Evolutionary conservation across 2,329 filamentous ascomycete genomes (phyloP).

Genomic region (Phialocephala sp.): DNA sequence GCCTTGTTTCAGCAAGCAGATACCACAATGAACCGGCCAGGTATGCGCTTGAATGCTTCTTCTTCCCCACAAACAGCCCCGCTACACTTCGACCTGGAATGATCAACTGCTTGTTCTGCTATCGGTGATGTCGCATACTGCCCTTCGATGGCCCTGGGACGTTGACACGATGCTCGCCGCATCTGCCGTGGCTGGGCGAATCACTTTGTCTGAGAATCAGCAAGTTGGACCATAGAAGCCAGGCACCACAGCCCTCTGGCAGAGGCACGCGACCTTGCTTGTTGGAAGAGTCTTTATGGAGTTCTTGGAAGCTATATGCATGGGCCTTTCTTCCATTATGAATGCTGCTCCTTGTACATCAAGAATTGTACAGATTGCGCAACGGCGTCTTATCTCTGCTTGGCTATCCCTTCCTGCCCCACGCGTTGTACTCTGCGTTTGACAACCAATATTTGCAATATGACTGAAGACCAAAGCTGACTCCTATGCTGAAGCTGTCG

Average conservation of each 20-base stretch:
- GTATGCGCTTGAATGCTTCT: conserved; percentile 38
- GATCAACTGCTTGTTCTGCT: conserved; percentile 5
- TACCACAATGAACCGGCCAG: conserved; percentile 43
- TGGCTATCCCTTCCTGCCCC: background rate
- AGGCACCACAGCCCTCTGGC: conserved; percentile 6
- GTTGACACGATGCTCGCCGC: background rate
- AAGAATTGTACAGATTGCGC: background rate
- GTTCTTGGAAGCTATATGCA: background rate
- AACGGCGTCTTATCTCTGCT: conserved; percentile 2
- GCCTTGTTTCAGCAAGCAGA: background rate
- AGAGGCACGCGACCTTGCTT: conserved; percentile 10
- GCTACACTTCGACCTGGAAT: conserved; percentile 21
- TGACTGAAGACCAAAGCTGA: conserved; percentile 27
- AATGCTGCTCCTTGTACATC: background rate
- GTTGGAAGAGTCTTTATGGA: conserved; percentile 6
- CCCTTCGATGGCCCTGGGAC: background rate
- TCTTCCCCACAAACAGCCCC: conserved; percentile 38
- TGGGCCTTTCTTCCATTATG: background rate
- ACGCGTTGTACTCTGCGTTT: conserved; percentile 9
- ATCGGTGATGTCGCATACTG: background rate
- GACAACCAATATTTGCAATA: conserved; percentile 4
- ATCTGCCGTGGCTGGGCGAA: background rate
- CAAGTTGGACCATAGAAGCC: background rate
- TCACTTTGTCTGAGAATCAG: background rate
- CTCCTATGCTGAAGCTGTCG: conserved; percentile 45